These are phyloP conservation scores for Calocybe indica DNA, from an alignment of 768 basidiomycete species.

Conservation along the genomic window DNA sequence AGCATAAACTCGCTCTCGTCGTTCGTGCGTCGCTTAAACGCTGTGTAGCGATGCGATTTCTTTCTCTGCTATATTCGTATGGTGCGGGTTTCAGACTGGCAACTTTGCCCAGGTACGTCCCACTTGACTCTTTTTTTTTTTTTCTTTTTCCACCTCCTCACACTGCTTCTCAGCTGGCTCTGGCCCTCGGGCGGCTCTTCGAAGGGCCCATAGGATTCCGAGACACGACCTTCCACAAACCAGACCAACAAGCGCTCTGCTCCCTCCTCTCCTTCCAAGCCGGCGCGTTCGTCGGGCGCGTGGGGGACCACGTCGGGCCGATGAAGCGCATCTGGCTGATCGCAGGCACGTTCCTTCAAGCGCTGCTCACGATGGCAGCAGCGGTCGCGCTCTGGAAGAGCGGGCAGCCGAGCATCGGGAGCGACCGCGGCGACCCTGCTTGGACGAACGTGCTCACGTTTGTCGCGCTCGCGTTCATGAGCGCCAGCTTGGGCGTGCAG, in stretches of 20 bases:
- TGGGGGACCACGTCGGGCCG: constrained; percentile 78
- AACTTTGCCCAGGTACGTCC: constrained; percentile 58
- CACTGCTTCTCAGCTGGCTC: constrained; percentile 44
- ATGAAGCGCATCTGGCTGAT: constrained; percentile 74
- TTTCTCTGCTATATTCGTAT: constrained; percentile 77
- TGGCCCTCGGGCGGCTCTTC: constrained; percentile 82
- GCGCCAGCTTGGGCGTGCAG: constrained; percentile 78
- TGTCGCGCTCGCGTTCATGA: constrained; percentile 73
- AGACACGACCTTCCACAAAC: constrained; percentile 62
- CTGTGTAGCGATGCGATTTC: constrained; percentile 55
- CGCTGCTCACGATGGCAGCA: constrained; percentile 67
- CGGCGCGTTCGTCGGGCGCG: constrained; percentile 73
- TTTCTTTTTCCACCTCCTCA: no score
- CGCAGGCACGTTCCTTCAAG: constrained; percentile 65
- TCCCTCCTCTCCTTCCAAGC: constrained; percentile 74
- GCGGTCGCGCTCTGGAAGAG: constrained; percentile 71
- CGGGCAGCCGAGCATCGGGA: constrained; percentile 47
- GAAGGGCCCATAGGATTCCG: constrained; percentile 37
- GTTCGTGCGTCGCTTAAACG: background rate
- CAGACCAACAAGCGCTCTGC: constrained; percentile 80
- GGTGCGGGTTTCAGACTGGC: constrained; percentile 85
- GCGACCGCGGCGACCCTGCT: constrained; percentile 51
- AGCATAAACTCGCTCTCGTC: constrained; percentile 15
- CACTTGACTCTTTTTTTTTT: no score
- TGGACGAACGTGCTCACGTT: constrained; percentile 69